These are phyloP conservation scores for Castanopsis chinensis DNA, from an alignment of 306 rosid species.

Conservation along the genomic window DNA sequence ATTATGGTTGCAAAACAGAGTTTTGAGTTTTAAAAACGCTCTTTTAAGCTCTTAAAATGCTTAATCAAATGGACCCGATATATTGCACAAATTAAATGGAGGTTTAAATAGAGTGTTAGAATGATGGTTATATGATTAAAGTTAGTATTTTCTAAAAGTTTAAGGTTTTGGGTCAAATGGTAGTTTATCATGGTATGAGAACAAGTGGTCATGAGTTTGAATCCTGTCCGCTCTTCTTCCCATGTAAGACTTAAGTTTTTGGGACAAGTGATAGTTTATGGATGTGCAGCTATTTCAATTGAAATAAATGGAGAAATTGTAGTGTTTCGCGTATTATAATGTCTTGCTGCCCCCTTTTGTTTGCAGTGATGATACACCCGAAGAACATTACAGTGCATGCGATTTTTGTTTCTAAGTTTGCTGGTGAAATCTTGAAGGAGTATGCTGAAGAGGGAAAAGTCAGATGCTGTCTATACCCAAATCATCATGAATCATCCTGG, in stretches of 20 bases:
- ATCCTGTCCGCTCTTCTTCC: too few species aligned
- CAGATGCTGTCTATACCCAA: slow-evolving; percentile 36
- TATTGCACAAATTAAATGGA: not conserved
- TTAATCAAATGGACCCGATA: not conserved
- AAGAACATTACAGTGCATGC: slow-evolving; percentile 30
- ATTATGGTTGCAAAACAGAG: too few species aligned
- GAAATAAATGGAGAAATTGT: not conserved
- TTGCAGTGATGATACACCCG: slow-evolving; percentile 32
- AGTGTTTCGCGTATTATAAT: not conserved
- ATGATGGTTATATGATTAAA: too few species aligned
- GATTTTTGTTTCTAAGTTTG: slow-evolving; percentile 26
- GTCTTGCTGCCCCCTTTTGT: not conserved
- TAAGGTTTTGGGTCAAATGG: too few species aligned
- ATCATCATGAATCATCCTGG: slow-evolving; percentile 32
- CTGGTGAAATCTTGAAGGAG: slow-evolving; percentile 30
- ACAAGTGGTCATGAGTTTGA: too few species aligned
- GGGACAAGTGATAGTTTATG: too few species aligned
- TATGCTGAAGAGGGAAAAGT: slow-evolving; percentile 18
- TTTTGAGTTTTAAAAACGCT: too few species aligned
- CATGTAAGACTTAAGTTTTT: too few species aligned
- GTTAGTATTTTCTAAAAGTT: too few species aligned
- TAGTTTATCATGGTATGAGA: too few species aligned
- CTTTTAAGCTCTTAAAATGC: too few species aligned
- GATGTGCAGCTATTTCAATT: not conserved
- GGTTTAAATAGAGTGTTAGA: not conserved